These are phyloP conservation scores for Populus euphratica DNA, from an alignment of 345 rosid genomes.

Conservation along the genomic window DNA sequence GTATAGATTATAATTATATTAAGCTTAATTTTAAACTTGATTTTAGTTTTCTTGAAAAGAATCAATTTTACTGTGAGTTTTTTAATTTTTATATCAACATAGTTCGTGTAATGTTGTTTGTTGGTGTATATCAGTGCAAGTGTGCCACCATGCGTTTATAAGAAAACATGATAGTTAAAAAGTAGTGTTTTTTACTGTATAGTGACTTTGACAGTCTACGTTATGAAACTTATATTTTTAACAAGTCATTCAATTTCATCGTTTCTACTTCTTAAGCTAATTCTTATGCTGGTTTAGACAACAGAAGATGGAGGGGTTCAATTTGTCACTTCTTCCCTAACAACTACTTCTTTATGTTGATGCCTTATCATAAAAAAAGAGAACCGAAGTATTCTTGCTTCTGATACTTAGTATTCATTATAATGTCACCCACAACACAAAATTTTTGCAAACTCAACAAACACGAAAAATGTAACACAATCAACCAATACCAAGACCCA, in stretches of 20 bases:
- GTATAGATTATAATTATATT: too few species aligned
- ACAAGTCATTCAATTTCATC: not conserved
- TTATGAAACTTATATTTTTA: not conserved
- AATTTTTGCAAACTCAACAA: not conserved
- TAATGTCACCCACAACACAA: not conserved
- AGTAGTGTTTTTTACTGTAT: not conserved
- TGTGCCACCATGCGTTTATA: not conserved
- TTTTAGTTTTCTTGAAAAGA: too few species aligned
- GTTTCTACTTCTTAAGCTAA: not conserved
- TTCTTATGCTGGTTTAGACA: not conserved
- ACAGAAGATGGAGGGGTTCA: not conserved
- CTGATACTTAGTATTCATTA: not conserved
- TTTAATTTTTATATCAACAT: too few species aligned
- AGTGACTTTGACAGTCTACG: not conserved
- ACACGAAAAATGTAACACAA: not conserved
- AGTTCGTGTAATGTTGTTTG: not conserved
- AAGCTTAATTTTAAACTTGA: too few species aligned
- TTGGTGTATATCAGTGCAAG: not conserved
- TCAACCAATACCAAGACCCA: not conserved
- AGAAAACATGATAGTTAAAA: not conserved
- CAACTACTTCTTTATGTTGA: not conserved
- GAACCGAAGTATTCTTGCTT: slow-evolving; percentile 1
- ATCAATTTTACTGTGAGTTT: too few species aligned
- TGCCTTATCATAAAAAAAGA: not conserved
- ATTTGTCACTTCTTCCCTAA: not conserved